Evolutionary conservation across 768 basidiomycete genomes (phyloP), one percentile per base, ranked within the genome.

Genomic region (Suillus brevipes): DNA sequence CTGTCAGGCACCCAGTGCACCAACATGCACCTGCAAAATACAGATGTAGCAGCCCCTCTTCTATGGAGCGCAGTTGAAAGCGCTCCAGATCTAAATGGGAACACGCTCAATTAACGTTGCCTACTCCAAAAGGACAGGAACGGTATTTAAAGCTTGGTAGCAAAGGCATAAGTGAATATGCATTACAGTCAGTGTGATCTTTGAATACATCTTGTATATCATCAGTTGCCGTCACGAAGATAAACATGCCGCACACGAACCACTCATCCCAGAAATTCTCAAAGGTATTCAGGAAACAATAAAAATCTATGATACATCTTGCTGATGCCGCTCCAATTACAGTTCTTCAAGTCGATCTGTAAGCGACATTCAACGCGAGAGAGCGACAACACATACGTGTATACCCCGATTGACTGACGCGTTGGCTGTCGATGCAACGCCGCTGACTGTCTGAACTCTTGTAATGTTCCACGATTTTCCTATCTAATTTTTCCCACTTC

Each of bases 401-500:
- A 37, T 20, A 8, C 23, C 34, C 28, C 3, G 12, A 36, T 36
- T 55, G 3, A 18, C 34, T 1, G 23, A n/a, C 23, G 8, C 34
- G 36, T 25, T 23, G n/a, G 14, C 37, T 38, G 37, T 76, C 75
- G 43, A 71, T 23, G 42, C 75, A 76, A 3, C 45, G 10, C 58
- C 69, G 74, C 49, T 64, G 69, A 4, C 59, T 59, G 45, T 49
- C 49, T 1, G 36, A 58, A 60, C 6, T 53, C 28, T 61, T 66
- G 70, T 88, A 88, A 42, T 77, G 70, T 50, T 74, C 65, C 0
- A 85, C 85, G 66, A 99, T 92, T 67, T 84, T 81, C 62, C 75
- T 72, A 76, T 99, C 96, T 67, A 95, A 76, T 64, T 83, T 78
- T 66, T 83, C 83, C 94, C 95, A 99, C 68, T 84, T 84, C 45